Conservation (phyloP, 1,284 basidiomycete genomes). For the Ustilago tritici region DNA sequence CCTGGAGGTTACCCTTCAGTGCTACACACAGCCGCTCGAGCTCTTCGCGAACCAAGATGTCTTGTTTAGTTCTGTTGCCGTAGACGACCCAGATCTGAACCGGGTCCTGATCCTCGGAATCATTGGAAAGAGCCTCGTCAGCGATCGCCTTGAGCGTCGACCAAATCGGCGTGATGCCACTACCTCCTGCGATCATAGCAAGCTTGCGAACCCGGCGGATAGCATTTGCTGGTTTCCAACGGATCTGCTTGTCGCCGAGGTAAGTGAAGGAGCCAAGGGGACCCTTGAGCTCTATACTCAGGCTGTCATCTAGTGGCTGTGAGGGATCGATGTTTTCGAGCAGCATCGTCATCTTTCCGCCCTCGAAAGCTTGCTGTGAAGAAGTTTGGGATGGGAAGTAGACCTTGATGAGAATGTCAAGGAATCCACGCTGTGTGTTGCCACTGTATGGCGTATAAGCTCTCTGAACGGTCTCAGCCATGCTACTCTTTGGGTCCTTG, state of each 20-base stretch:
- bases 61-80: conserved; percentile 73
- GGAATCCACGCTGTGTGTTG: conserved; percentile 72
- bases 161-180: conserved; percentile 75
- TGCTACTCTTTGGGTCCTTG: conserved; percentile 69
- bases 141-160: conserved; percentile 71
- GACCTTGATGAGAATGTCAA: conserved; percentile 74
- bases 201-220: conserved; percentile 71
- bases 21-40: conserved; percentile 72
- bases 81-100: conserved; percentile 74
- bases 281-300: conserved; percentile 74
- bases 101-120: conserved; percentile 4
- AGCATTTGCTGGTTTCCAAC: conserved; percentile 70
- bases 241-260: conserved; percentile 72
- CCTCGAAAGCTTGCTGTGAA: conserved; percentile 51
- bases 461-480: conserved; percentile 74
- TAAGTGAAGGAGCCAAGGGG: conserved; percentile 77
- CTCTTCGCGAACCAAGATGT: conserved; percentile 74
- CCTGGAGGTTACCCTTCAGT: conserved; percentile 71
- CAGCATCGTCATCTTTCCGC: conserved; percentile 76
- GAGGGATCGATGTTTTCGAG: conserved; percentile 72
- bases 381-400: conserved; percentile 72
- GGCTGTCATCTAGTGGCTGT: conserved; percentile 67
- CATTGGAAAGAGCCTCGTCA: conserved; percentile 69
- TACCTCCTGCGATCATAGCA: conserved; percentile 77
- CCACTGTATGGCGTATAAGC: conserved; percentile 77